Conservation (phyloP, 2,329 filamentous ascomycete species). For the Pseudogymnoascus sp. region DNA sequence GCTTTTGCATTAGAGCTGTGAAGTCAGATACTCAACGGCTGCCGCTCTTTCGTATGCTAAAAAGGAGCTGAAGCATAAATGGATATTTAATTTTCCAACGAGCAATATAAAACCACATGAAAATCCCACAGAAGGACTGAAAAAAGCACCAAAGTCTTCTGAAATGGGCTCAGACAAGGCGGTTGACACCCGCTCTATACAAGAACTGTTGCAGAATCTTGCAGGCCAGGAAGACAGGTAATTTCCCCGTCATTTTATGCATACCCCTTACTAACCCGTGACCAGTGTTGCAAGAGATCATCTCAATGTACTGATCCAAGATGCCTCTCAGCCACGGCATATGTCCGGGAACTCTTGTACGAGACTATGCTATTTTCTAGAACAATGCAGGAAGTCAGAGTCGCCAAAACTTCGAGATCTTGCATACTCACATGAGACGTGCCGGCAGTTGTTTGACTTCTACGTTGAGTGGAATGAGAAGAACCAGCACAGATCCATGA, state of each 20-base stretch:
- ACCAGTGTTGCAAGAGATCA: slow-evolving; percentile 16
- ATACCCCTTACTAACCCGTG: slow-evolving; percentile 2
- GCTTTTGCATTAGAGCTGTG: not conserved
- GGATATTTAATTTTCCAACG: slow-evolving; percentile 4
- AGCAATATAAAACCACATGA: slow-evolving; percentile 1
- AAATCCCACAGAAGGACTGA: slow-evolving; percentile 2
- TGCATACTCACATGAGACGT: slow-evolving; percentile 45
- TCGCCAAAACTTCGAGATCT: slow-evolving; percentile 38
- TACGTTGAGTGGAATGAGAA: slow-evolving; percentile 62
- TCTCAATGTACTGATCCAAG: slow-evolving; percentile 20
- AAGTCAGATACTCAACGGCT: not conserved
- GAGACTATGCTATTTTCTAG: slow-evolving; percentile 55
- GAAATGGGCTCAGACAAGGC: slow-evolving; percentile 5
- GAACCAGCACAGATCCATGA: slow-evolving; percentile 57
- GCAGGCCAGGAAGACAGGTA: not conserved
- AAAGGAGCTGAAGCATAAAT: slow-evolving; percentile 1
- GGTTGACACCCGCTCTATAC: slow-evolving; percentile 7
- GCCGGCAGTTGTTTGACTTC: slow-evolving; percentile 49
- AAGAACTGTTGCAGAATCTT: not conserved
- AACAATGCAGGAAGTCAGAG: slow-evolving; percentile 48
- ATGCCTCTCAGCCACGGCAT: slow-evolving; percentile 41
- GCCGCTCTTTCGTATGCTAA: not conserved
- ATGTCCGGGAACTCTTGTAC: slow-evolving; percentile 51
- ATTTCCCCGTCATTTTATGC: not conserved
- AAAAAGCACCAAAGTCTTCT: not conserved